phyloP scores from a whole-genome alignment of 257 asterid genomes.

The Misopates orontium region DNA sequence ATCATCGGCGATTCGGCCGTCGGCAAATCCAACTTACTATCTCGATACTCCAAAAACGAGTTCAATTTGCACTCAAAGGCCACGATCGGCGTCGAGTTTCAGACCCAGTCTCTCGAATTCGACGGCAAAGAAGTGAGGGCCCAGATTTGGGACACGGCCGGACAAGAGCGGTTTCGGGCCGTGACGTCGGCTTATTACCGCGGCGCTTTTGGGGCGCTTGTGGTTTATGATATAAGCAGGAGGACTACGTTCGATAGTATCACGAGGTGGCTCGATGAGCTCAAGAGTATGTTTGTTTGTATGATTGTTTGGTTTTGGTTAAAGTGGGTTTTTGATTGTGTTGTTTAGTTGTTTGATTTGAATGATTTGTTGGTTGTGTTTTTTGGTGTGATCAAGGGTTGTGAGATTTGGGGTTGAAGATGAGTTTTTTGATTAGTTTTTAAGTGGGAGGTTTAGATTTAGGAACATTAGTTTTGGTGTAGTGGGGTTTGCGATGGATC shows the following conservation, averaged over 20 bases:
- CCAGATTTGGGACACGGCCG: constrained; percentile 18
- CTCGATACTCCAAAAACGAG: constrained; percentile 13
- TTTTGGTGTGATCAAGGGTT: neutral
- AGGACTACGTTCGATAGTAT: constrained; percentile 11
- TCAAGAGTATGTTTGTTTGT: constrained; percentile 4
- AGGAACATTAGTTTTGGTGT: too few relatives aligned
- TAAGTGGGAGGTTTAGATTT: too few relatives aligned
- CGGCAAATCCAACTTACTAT: constrained; percentile 3
- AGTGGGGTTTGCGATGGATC: too few relatives aligned
- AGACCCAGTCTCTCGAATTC: constrained; percentile 11
- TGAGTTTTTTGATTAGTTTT: too few relatives aligned
- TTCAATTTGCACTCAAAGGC: constrained; percentile 15
- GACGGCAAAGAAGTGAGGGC: constrained; percentile 8
- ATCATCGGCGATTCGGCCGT: neutral
- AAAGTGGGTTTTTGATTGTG: neutral
- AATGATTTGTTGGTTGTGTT: neutral
- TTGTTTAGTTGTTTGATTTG: neutral
- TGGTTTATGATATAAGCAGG: constrained; percentile 10
- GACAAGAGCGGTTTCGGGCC: constrained; percentile 20
- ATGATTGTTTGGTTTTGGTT: neutral
- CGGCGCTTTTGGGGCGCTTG: constrained; percentile 16
- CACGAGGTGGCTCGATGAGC: constrained; percentile 11
- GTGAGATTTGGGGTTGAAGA: too few relatives aligned
- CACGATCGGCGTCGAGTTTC: neutral
- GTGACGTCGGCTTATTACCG: constrained; percentile 18